These are phyloP conservation scores for Furcasterigmium sp. DNA, from an alignment of 2,329 filamentous ascomycete species.

Conservation along the genomic window DNA sequence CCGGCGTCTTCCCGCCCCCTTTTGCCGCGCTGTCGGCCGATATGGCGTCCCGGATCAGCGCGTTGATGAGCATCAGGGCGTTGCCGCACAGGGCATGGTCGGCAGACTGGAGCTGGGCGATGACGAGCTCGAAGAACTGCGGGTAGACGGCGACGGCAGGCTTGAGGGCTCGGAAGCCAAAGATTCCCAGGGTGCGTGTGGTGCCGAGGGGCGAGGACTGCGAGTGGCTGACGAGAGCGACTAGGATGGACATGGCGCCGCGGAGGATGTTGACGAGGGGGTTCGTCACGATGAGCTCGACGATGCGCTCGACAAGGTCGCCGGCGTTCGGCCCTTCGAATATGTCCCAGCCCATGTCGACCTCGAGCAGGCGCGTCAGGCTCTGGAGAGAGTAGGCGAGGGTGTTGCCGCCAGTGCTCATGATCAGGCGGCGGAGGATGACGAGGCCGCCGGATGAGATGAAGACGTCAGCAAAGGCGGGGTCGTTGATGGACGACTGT, in stretches of 20 bases:
- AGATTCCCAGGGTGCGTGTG: constrained; percentile 50
- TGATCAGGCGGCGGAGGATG: constrained; percentile 75
- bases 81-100: constrained; percentile 96
- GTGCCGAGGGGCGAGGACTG: constrained; percentile 41
- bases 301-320: constrained; percentile 70
- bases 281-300: constrained; percentile 90
- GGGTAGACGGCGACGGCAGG: constrained; percentile 88
- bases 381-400: constrained; percentile 92
- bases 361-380: constrained; percentile 79
- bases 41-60: constrained; percentile 86
- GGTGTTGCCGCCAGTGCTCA: constrained; percentile 86
- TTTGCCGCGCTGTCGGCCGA: constrained; percentile 65
- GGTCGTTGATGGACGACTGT: constrained; percentile 91
- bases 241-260: constrained; percentile 93
- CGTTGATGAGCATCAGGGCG: constrained; percentile 91
- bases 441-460: constrained; percentile 82
- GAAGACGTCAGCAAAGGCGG: constrained; percentile 93
- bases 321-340: constrained; percentile 59
- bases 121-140: constrained; percentile 90
- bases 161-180: constrained; percentile 87
- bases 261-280: constrained; percentile 95
- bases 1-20: constrained; percentile 34
- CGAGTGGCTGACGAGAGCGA: constrained; percentile 85
- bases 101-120: constrained; percentile 84
- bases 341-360: constrained; percentile 96